Conservation (phyloP, 768 basidiomycete genomes). For the Dacryopinax spathularia region DNA sequence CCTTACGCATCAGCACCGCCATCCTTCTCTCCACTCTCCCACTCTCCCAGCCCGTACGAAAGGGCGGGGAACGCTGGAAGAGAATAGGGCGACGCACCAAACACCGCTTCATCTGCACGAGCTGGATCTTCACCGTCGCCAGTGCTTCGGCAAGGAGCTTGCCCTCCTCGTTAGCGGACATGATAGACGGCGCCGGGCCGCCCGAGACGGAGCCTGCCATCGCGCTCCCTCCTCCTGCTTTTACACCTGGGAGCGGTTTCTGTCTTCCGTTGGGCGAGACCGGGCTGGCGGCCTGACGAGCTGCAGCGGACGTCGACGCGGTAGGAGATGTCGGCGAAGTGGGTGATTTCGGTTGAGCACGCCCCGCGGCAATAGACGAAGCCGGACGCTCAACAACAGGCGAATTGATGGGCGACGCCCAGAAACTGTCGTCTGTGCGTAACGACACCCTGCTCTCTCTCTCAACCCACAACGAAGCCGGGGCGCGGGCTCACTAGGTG, state of each 20-base stretch:
- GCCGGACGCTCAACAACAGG: background rate
- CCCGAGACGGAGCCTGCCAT: background rate
- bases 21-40: constrained; percentile 10
- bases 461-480: too few relatives aligned
- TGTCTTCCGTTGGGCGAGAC: background rate
- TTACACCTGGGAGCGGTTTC: background rate
- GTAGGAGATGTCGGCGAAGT: too few relatives aligned
- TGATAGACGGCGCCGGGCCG: background rate
- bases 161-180: constrained; percentile 41
- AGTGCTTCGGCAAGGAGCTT: constrained; percentile 75
- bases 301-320: too few relatives aligned
- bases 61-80: too few relatives aligned
- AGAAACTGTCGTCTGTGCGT: background rate
- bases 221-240: background rate
- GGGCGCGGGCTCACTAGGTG: too few relatives aligned
- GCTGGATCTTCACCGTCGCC: constrained; percentile 77
- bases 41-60: too few relatives aligned
- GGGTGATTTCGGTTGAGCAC: too few relatives aligned
- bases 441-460: too few relatives aligned
- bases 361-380: too few relatives aligned
- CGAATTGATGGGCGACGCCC: background rate
- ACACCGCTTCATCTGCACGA: constrained; percentile 88
- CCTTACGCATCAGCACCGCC: background rate
- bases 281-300: background rate
- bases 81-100: constrained; percentile 40